Evolutionary conservation across 257 asterid species (phyloP).

Genomic region (Przewalskia tangutica): DNA sequence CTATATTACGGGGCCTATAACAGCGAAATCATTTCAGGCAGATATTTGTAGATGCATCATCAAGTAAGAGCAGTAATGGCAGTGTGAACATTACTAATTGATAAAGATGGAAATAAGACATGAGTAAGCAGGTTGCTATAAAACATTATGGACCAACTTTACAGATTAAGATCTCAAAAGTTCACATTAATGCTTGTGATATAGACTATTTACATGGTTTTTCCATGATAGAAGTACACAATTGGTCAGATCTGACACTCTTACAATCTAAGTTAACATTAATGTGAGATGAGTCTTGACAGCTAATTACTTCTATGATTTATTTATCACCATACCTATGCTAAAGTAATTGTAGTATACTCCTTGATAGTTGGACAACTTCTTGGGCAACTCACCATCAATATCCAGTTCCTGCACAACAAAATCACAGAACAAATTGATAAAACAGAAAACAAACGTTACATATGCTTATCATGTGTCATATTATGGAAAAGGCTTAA

Average conservation of each 20-base stretch:
- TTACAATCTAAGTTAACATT: not conserved
- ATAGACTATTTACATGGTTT: not conserved
- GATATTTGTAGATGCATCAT: not conserved
- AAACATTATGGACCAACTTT: not conserved
- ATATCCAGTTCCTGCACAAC: constrained; percentile 49
- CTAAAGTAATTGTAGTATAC: constrained; percentile 94
- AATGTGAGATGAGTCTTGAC: not conserved
- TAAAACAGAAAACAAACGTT: not conserved
- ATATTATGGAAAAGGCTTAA: not conserved
- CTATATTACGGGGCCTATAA: not conserved
- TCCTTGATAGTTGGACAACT: constrained; percentile 65
- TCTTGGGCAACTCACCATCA: constrained; percentile 63
- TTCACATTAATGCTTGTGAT: not conserved
- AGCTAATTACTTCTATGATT: not conserved
- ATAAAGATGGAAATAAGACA: not conserved
- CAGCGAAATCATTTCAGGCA: not conserved
- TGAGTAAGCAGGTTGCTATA: not conserved
- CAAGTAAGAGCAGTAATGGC: not conserved
- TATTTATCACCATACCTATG: constrained; percentile 45
- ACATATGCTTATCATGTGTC: not conserved
- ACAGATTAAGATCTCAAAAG: not conserved
- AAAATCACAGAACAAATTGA: not conserved
- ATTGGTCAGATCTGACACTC: not conserved
- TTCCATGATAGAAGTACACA: not conserved
- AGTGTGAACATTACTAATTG: not conserved